These are phyloP conservation scores for Chlorella variabilis DNA, from an alignment of 163 green algal genomes.

Conservation along the genomic window DNA sequence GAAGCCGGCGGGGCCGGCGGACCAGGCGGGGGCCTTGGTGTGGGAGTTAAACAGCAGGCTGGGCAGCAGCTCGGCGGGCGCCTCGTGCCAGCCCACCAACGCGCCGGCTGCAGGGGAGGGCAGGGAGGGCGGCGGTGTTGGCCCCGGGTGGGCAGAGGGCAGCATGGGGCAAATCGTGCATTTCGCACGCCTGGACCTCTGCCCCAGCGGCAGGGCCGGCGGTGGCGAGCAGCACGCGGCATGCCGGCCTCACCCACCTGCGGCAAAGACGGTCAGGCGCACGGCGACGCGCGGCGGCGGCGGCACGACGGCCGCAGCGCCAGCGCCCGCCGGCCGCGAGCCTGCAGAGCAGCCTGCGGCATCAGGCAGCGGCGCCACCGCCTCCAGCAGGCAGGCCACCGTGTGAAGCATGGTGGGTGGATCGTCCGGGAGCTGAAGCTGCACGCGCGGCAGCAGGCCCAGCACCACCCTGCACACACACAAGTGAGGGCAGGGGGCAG, in stretches of 20 bases:
- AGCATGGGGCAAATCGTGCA: too few species aligned
- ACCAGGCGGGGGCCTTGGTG: background rate
- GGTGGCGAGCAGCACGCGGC: too few species aligned
- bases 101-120: background rate
- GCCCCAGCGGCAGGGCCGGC: too few species aligned
- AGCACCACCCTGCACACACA: background rate
- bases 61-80: background rate
- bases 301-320: too few species aligned
- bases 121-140: background rate
- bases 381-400: background rate
- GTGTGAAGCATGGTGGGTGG: background rate
- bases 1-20: background rate
- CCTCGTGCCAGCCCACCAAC: background rate
- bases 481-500: background rate
- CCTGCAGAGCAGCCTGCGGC: too few species aligned
- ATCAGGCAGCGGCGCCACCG: background rate
- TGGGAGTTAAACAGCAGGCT: background rate
- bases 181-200: too few species aligned
- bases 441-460: background rate
- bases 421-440: background rate
- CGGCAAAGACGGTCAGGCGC: background rate
- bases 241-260: background rate
- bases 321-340: too few species aligned
- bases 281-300: background rate
- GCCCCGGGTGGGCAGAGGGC: background rate